Evolutionary conservation across 2,329 filamentous ascomycete species (phyloP).

Genomic region (Ascochyta viciae-villosae): DNA sequence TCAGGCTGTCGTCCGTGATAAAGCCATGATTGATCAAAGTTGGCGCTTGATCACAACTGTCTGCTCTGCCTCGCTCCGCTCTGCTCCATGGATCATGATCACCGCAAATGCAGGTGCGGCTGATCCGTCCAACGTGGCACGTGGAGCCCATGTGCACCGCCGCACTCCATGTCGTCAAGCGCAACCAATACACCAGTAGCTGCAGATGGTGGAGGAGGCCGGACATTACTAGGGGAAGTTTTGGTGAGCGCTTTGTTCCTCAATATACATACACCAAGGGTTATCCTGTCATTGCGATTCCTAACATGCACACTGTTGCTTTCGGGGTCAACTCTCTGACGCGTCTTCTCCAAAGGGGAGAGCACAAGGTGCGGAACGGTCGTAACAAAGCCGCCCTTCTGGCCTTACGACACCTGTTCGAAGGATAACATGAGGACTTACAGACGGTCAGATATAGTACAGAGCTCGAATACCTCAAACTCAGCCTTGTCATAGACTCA

Average conservation of each 20-base stretch:
- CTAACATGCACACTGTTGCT: no score
- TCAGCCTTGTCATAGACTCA: no score
- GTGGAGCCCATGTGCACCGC: conserved; percentile 10
- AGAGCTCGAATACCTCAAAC: no score
- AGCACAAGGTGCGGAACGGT: no score
- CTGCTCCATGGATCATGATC: background rate
- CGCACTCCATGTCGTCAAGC: conserved; percentile 2
- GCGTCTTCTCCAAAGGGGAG: no score
- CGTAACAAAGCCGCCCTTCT: no score
- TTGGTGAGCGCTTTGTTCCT: background rate
- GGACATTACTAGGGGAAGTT: background rate
- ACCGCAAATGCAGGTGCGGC: conserved; percentile 13
- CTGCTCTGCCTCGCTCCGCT: background rate
- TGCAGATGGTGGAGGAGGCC: background rate
- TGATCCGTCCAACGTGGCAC: conserved; percentile 17
- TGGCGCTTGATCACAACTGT: background rate
- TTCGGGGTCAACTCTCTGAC: no score
- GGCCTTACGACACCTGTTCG: no score
- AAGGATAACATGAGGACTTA: no score
- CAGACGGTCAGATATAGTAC: no score
- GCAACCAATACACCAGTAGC: background rate
- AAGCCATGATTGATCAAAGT: no score
- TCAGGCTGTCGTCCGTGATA: no score
- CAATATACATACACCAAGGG: background rate
- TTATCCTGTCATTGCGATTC: background rate